These are phyloP conservation scores for Talaromyces wortmannii DNA, from an alignment of 495 filamentous ascomycete genomes.

Conservation along the genomic window DNA sequence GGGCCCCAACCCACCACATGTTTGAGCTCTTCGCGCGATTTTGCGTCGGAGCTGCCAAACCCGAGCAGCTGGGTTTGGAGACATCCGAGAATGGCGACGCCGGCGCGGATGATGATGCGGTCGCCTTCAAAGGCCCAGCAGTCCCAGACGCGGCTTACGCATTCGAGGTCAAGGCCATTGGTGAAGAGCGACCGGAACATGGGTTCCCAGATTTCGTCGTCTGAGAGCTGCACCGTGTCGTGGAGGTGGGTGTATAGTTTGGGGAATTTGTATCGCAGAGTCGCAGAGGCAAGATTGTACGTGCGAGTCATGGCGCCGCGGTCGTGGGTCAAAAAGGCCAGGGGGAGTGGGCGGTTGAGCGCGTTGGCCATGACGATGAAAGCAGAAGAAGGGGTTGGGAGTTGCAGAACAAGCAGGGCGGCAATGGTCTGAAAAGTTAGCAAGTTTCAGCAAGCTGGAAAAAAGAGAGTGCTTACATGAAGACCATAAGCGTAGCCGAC, in stretches of 20 bases:
- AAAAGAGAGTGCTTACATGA: constrained; percentile 48
- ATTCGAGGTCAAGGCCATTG: constrained; percentile 58
- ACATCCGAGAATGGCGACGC: constrained; percentile 60
- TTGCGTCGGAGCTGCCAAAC: constrained; percentile 34
- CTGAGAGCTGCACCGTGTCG: constrained; percentile 32
- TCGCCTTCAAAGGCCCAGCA: constrained; percentile 94
- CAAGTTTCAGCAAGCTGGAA: constrained; percentile 9
- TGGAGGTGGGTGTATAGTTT: constrained; percentile 63
- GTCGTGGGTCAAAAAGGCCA: constrained; percentile 82
- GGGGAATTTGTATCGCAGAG: constrained; percentile 65
- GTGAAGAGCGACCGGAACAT: constrained; percentile 55
- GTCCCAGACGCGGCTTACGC: constrained; percentile 79
- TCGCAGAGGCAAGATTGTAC: constrained; percentile 64
- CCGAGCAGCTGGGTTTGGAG: constrained; percentile 59
- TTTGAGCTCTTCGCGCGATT: constrained; percentile 24
- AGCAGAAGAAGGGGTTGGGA: constrained; percentile 60
- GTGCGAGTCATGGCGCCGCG: constrained; percentile 61
- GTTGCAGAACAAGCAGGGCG: constrained; percentile 78
- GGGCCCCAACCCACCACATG: constrained; percentile 48
- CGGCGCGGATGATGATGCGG: constrained; percentile 67
- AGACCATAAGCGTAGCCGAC: constrained; percentile 86
- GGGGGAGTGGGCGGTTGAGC: constrained; percentile 79
- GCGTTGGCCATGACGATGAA: constrained; percentile 83
- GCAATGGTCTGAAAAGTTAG: constrained; percentile 59
- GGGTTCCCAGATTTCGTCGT: constrained; percentile 47